phyloP scores from a whole-genome alignment of 2,329 filamentous ascomycete species.

The Fusarium heterosporum region DNA sequence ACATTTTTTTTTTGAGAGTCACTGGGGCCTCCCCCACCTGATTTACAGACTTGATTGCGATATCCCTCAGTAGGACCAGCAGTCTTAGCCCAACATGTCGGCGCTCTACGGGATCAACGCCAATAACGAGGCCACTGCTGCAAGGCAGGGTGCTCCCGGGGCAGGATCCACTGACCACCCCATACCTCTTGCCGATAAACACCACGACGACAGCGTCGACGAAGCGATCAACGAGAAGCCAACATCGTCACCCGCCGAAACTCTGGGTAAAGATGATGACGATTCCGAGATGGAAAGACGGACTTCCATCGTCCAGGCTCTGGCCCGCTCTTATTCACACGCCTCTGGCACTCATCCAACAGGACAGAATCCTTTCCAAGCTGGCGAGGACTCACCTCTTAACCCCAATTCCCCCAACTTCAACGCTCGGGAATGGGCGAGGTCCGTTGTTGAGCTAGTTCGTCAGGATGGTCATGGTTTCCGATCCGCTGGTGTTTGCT shows the following conservation, averaged over 20 bases:
- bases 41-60: slow-evolving; percentile 34
- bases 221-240: slow-evolving; percentile 44
- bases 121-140: slow-evolving; percentile 63
- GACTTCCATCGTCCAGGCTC: slow-evolving; percentile 64
- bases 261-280: slow-evolving; percentile 49
- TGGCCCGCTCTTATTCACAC: slow-evolving; percentile 67
- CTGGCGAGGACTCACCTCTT: slow-evolving; percentile 61
- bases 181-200: slow-evolving; percentile 45
- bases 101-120: slow-evolving; percentile 47
- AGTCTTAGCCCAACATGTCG: slow-evolving; percentile 40
- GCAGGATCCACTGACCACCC: slow-evolving; percentile 42
- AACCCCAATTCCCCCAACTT: slow-evolving; percentile 67
- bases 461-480: slow-evolving; percentile 65
- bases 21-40: slow-evolving; percentile 14
- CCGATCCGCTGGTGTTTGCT: slow-evolving; percentile 72
- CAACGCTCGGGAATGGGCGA: slow-evolving; percentile 69
- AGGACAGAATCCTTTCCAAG: slow-evolving; percentile 63
- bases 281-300: slow-evolving; percentile 62
- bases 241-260: slow-evolving; percentile 46
- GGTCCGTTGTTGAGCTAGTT: slow-evolving; percentile 65
- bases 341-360: slow-evolving; percentile 55
- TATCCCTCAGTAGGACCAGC: slow-evolving; percentile 23
- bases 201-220: slow-evolving; percentile 51
- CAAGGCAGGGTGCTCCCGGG: slow-evolving; percentile 56
- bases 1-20: background rate